phyloP scores from a whole-genome alignment of 305 asterid genomes.

The Stenogyne calaminthoides region DNA sequence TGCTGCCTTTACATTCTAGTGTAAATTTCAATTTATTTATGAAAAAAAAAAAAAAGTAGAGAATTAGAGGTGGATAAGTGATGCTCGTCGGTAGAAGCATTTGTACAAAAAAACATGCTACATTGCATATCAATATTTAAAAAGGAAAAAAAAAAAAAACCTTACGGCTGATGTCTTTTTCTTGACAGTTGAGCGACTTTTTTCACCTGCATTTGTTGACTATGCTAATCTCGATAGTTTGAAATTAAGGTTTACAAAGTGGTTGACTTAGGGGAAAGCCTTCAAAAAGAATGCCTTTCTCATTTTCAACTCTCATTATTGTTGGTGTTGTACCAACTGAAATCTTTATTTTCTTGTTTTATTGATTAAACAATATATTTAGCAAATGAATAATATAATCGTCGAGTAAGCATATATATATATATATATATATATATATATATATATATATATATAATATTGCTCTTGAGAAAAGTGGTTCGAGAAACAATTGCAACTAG shows the following conservation, averaged over 20 bases:
- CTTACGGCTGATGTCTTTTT: slow-evolving; percentile 13
- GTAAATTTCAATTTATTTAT: slow-evolving; percentile 12
- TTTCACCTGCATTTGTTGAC: background rate
- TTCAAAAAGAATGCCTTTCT: background rate
- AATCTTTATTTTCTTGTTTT: background rate
- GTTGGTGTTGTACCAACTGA: background rate
- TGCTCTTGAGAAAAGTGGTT: no score
- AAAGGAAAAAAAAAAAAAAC: slow-evolving; percentile 16
- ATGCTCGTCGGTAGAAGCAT: slow-evolving; percentile 20
- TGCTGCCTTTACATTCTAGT: background rate
- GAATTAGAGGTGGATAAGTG: slow-evolving; percentile 35
- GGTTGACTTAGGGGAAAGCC: slow-evolving; percentile 20
- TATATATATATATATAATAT: no score
- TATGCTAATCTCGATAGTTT: slow-evolving; percentile 14
- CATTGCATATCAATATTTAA: slow-evolving; percentile 8
- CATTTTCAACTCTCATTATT: background rate
- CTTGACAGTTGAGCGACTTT: slow-evolving; percentile 9
- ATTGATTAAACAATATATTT: background rate
- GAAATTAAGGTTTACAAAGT: slow-evolving; percentile 19
- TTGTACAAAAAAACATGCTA: slow-evolving; percentile 29
- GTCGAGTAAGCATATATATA: no score
- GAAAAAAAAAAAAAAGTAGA: background rate
- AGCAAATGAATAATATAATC: background rate
- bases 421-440: no score
- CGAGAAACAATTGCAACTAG: no score